Evolutionary conservation across 2,329 filamentous ascomycete species (phyloP), one percentile per base, ranked within the genome.

Genomic region (Fusarium marasasianum): DNA sequence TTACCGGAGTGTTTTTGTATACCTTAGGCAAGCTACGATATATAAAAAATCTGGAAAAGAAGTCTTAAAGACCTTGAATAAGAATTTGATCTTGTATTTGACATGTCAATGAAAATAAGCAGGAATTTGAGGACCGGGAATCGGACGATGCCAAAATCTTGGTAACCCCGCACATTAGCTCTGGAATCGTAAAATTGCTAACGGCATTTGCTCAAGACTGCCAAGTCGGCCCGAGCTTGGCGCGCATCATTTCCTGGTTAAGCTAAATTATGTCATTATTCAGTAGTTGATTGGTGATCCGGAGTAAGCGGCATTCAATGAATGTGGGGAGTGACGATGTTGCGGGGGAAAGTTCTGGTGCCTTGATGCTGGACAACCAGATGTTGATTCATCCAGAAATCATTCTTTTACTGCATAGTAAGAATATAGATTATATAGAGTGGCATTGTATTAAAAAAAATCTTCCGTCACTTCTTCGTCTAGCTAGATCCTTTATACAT

Each of bases 1-100:
- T 24, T 20, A 20, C 11, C 1, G 1, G 1, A n/a, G 0, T 18
- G 0, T 8, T 50, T 8, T n/a, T 6, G 1, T 12, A 18, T 2
- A 24, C 24, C 24, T 24, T 24, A 18, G 4, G 1, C 11, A 33
- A 5, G 11, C 3, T 33, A 14, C 2, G 1, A 18, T 14, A 10
- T 24, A 3, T 3, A 7, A 9, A 10, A 0, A 14, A 24, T 14
- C 15, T 33, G 2, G 4, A 2, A 24, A 18, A 3, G 8, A 24
- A 24, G 31, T 24, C 17, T 35, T 1, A 6, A 14, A 14, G 22
- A 35, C 6, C 6, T 0, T 2, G 2, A 35, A 20, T 1, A 11
- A 33, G 8, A 51, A 13, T 5, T 14, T 6, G 8, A 18, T 0
- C 0, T 18, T 33, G 2, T 35, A 35, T 24, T 24, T 24, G 3